Evolutionary conservation across 495 filamentous ascomycete species (phyloP), one percentile per base, ranked within the genome.

Genomic region (Penicillium manginii): DNA sequence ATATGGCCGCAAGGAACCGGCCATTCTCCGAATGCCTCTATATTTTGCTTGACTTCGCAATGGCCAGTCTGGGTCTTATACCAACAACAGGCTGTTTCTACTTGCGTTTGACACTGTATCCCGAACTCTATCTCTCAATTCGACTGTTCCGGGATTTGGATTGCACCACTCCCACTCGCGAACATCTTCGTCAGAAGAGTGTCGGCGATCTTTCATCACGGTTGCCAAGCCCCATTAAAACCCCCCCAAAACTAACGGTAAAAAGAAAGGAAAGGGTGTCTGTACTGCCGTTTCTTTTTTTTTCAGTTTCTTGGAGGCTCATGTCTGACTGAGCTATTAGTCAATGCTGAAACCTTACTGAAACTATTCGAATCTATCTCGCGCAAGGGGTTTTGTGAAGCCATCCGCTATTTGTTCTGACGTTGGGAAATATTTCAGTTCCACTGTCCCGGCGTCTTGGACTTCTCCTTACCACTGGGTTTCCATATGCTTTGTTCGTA

Each of bases 391-490:
- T 42, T 73, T 73, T 4, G 68, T 42, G 39, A 42, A 42, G 4
- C 39, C 39, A 15, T 42, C 39, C 4, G 39, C 39, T 7, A 42
- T 17, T 42, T 42, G 39, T 4, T 42, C 39, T 42, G 39, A 7
- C 6, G 39, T 42, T 42, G 39, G 14, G 15, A 42, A 7, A 14
- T 42, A 42, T 15, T 42, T 42, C 39, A 42, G 14, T 42, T 42
- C 43, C 56, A 70, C 55, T 48, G 46, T 51, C 35, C 47, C 54
- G 22, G 8, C 8, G 26, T 52, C 50, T 60, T 71, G 55, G 50
- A 59, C 59, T 49, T 69, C 66, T 60, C 64, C 58, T 58, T 70
- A 49, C 61, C 60, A 68, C 50, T 70, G 52, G 51, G 55, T 50
- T 50, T 50, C 48, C 23, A 50, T 50, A 32, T 50, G 23, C 48